phyloP scores from a whole-genome alignment of 257 asterid genomes.

The Agastache rugosa region DNA sequence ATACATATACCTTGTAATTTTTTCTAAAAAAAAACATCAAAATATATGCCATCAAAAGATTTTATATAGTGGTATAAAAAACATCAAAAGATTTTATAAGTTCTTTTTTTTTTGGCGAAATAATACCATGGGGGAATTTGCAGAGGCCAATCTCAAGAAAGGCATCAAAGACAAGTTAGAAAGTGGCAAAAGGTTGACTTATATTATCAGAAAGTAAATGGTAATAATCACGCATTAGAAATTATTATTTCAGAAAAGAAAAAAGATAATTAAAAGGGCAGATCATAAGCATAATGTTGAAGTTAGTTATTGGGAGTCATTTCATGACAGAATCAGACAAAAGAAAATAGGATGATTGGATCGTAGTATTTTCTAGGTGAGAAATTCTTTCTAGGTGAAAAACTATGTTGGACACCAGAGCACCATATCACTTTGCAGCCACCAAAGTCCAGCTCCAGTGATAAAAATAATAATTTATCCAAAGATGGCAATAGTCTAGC shows the following conservation, averaged over 20 bases:
- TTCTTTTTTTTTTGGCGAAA: not conserved
- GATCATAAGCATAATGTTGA: not conserved
- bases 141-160: not conserved
- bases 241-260: not conserved
- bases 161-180: constrained; percentile 8
- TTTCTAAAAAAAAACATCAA: too few relatives aligned
- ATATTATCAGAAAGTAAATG: not conserved
- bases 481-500: too few relatives aligned
- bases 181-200: constrained; percentile 7
- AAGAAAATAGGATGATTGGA: not conserved
- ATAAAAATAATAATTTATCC: too few relatives aligned
- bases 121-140: not conserved
- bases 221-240: constrained; percentile 2
- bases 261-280: not conserved
- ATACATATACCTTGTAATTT: too few relatives aligned
- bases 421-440: too few relatives aligned
- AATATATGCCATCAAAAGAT: not conserved
- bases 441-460: too few relatives aligned
- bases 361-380: too few relatives aligned
- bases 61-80: too few relatives aligned
- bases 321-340: not conserved
- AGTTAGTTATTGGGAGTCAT: not conserved
- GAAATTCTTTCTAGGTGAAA: too few relatives aligned
- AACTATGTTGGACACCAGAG: too few relatives aligned
- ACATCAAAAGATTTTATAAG: too few relatives aligned